Percentiles rank a stretch among this genome's conserved stretches.
phyloP scores from a whole-genome alignment of 441 rosid genomes.

The Bocquillonia castaneifolia region DNA sequence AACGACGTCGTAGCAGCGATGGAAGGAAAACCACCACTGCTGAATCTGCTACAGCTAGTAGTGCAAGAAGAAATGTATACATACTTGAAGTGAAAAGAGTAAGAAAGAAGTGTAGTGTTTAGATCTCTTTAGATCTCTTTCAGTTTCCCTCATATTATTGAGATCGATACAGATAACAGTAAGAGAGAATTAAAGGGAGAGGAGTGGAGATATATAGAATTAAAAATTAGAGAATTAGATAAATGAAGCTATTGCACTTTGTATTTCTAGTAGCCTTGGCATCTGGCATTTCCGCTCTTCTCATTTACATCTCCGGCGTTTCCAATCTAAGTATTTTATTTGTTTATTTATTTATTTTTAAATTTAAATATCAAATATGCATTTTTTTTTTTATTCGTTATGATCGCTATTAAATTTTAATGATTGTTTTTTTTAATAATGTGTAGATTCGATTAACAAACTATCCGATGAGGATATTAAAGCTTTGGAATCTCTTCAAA shows the following conservation, averaged over 20 bases:
- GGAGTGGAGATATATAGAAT: too few species aligned
- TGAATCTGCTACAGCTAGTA: too few species aligned
- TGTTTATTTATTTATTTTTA: not conserved
- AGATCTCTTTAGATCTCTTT: too few species aligned
- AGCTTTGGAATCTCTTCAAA: constrained; percentile 65
- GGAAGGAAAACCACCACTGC: too few species aligned
- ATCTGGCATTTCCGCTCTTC: constrained; percentile 66
- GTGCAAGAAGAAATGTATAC: too few species aligned
- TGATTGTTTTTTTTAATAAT: not conserved
- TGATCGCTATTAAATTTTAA: not conserved
- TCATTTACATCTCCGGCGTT: constrained; percentile 73
- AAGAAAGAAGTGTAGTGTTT: too few species aligned
- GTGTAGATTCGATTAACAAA: constrained; percentile 42
- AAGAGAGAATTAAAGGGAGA: too few species aligned
- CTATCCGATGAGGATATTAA: constrained; percentile 58
- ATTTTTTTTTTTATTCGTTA: constrained; percentile 6
- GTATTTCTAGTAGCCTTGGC: constrained; percentile 54
- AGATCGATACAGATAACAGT: too few species aligned
- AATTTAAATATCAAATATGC: too few species aligned
- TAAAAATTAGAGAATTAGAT: not conserved
- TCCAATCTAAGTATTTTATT: constrained; percentile 47
- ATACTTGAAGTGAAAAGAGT: too few species aligned
- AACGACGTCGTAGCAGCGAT: too few species aligned
- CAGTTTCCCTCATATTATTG: too few species aligned
- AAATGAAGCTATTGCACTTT: constrained; percentile 65